Evolutionary conservation across 78 protist species (phyloP).

Genomic region (Pigoraptor vietnamica): DNA sequence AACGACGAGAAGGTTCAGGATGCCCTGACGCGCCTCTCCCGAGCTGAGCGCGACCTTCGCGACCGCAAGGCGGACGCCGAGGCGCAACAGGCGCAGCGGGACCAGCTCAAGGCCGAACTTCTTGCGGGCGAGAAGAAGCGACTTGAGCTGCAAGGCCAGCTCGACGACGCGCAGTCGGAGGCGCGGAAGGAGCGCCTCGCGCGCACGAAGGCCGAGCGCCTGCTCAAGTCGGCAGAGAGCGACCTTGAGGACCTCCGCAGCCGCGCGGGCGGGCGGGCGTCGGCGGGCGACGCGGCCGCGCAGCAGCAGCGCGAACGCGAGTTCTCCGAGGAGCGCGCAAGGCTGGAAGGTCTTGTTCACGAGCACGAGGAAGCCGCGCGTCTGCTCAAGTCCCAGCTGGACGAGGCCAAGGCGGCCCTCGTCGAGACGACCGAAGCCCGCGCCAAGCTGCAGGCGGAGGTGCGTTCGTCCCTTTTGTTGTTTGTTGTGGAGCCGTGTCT

Average conservation of each 20-base stretch:
- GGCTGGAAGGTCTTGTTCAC: not conserved
- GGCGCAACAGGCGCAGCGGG: not conserved
- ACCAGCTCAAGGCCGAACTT: not conserved
- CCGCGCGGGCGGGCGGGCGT: not conserved
- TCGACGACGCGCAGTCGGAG: not conserved
- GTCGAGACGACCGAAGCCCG: not conserved
- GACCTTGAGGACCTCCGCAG: not conserved
- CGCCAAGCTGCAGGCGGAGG: not conserved
- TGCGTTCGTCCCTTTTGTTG: not conserved
- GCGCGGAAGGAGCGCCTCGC: not conserved
- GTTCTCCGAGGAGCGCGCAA: not conserved
- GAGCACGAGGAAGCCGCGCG: not conserved
- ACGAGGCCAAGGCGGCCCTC: not conserved
- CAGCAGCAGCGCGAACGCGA: not conserved
- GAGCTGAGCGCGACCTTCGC: not conserved
- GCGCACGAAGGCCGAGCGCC: not conserved
- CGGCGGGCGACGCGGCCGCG: not conserved
- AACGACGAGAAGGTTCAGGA: not conserved
- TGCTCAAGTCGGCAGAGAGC: not conserved
- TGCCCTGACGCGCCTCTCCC: not conserved
- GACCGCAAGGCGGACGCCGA: not conserved
- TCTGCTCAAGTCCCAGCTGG: not conserved
- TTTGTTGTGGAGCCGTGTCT: no score
- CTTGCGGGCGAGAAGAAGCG: not conserved
- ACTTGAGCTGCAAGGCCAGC: not conserved